Base-by-base conservation (phyloP, 108 stramenopile genomes). In the Skeletonema marinoi region DNA sequence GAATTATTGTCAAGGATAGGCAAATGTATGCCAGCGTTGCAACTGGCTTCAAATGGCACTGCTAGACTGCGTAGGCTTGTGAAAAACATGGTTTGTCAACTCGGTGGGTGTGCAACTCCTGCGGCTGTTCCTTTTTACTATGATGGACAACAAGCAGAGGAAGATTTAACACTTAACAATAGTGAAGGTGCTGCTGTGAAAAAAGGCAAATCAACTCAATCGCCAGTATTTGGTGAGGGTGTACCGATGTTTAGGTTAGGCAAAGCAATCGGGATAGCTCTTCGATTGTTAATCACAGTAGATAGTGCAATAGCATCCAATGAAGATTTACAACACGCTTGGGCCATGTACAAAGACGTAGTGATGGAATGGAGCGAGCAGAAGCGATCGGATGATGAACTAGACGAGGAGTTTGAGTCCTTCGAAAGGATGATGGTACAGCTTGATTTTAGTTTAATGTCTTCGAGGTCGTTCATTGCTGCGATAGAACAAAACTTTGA, bases 401-500 rank as follows among this genome's bases (percentile, higher is more conserved):
- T 78, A 10, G 70, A 78, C 25, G 42, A 58, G 12, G 74, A 86
- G 63, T 80, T 87, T 32, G 77, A 71, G 60, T 71, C 81, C n/a
- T 78, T 87, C 46, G 80, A 87, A 62, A 42, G 82, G 21, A 74
- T 85, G 81, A 44, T 87, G 39, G 75, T 82, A 12, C 83, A 85
- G 25, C 69, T 87, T 33, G 86, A 87, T 59, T 78, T 70, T 62
- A 82, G 56, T 44, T 35, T 87, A 9, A 65, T 87, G 16, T 82
- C 84, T 50, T 80, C 80, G 9, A 33, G 84, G 32, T 85, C 78
- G 11, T 87, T 87, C 64, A 13, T 81, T 17, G 35, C 66, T 1
- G 71, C 83, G 3, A 85, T 87, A n/a, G 84, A 87, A 42, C 86
- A 87, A 71, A 78, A 87, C 73, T 87, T 87, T 73, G 83, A 85